Base-by-base conservation (phyloP, 805 yeast genomes). In the Tetrapisispora pingtungensis region DNA sequence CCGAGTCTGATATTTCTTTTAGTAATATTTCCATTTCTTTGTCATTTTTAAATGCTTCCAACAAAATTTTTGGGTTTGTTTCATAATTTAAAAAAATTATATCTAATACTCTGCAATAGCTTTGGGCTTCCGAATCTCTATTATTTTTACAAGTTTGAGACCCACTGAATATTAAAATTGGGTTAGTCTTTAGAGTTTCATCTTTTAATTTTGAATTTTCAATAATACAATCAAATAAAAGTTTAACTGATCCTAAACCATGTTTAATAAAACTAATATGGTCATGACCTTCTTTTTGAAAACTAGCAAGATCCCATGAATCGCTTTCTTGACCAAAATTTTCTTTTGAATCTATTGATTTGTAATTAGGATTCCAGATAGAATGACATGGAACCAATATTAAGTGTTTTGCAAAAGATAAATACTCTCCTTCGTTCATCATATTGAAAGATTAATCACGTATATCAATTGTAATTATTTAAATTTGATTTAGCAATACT, bases 231-330 rank as follows among this genome's bases (percentile, higher is more conserved):
- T 54, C 34, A 13, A 60, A 42, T 7, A 77, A 48, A 15, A 61
- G 50, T 1, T 61, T 56, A 10, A 80, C 44, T 1, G 81, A 75
- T 17, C 50, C 52, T 31, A 64, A 55, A 1, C 84, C 73, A 57
- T 85, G 95, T 35, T 77, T 70, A 14, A 76, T 69, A 59, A 84
- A 84, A 19, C 79, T 68, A 3, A 76, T 52, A 52, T 84, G 88
- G 53, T 86, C 93, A 14, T 75, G 58, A 0, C 88, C 85, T 48
- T 79, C 83, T 6, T 65, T 45, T 59, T 85, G 95, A 53, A 84
- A 84, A 0, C 77, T 64, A 10, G 77, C 88, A 41, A 85, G 57
- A 18, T 53, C 53, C 95, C 95, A 86, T 50, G 83, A 85, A 1
- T 59, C 60, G 10, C 69, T 59, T 3, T 49, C 43, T 17, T 64